Evolutionary conservation across 495 filamentous ascomycete species (phyloP), one percentile per base, ranked within the genome.

Genomic region (Neurospora sp.): DNA sequence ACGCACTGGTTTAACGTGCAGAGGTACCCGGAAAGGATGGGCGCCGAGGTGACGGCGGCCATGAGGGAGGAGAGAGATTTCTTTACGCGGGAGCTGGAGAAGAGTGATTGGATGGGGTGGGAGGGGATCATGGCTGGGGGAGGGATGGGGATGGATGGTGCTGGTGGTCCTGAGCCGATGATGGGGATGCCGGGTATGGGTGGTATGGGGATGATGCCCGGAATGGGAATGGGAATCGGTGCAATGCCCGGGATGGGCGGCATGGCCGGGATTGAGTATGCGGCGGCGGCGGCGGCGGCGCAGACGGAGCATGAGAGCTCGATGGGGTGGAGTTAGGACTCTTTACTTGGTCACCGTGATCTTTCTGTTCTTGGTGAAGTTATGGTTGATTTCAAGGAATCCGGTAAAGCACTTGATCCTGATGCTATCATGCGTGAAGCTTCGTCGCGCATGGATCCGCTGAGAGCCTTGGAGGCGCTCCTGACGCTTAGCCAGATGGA

Each of bases 1-100:
- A 97, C 94, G 42, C 92, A 96, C 79, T 99, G 96, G 93, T 93
- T 93, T 83, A 96, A 97, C 78, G 82, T 97, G 75, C 87, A 91
- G 45, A 80, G 88, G 69, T 98, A 96, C 75, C 90, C 91, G 40
- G 91, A 92, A 68, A 86, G 88, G 40, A 94, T 98, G 91, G 92
- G 91, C 14, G 87, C 88, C 1, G 88, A 90, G 68, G 87, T 89
- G 71, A 82, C 82, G 69, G 77, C 82, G 8, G 84, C 92, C 45
- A 81, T 92, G 78, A 89, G 90, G 69, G 92, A 93, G 79, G 94
- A 97, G 76, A 87, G 91, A 70, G 93, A 96, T 77, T 99, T 97
- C 79, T 99, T 99, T 78, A 86, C 88, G 22, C 84, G 93, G 61
- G 96, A 99, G 83, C 82, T 98, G 71, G 95, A 95, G 81, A 92